phyloP scores from a whole-genome alignment of 2,329 filamentous ascomycete species.

The Pyricularia pennisetigena region DNA sequence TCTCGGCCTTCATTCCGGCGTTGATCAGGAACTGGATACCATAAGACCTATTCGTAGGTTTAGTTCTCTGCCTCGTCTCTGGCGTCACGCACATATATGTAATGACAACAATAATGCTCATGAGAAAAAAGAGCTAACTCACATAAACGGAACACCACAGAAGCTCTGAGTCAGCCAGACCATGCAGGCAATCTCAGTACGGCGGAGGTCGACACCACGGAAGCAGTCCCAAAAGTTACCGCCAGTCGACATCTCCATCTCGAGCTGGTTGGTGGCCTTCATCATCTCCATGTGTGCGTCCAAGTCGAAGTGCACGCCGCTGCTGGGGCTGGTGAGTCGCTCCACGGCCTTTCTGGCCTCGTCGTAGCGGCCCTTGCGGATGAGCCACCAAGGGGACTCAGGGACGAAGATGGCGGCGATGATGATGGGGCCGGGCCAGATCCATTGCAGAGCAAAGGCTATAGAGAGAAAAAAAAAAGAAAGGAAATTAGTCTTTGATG shows the following conservation, averaged over 20 bases:
- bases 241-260: conserved; percentile 17
- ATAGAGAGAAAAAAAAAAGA: background rate
- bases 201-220: conserved; percentile 26
- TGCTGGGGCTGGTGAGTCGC: conserved; percentile 28
- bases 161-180: conserved; percentile 14
- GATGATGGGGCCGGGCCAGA: conserved; percentile 35
- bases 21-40: conserved; percentile 9
- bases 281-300: conserved; percentile 44
- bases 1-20: conserved; percentile 17
- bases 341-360: conserved; percentile 30
- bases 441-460: conserved; percentile 37
- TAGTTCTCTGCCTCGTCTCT: background rate
- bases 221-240: conserved; percentile 30
- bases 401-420: conserved; percentile 35
- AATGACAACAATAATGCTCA: too few relatives aligned
- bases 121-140: background rate
- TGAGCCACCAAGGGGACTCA: conserved; percentile 41
- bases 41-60: conserved; percentile 12
- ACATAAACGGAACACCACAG: conserved; percentile 13
- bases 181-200: conserved; percentile 9
- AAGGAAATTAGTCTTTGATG: background rate
- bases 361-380: conserved; percentile 27
- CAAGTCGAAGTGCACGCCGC: conserved; percentile 23
- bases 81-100: background rate
- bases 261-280: conserved; percentile 29